These are phyloP conservation scores for Colletotrichum somersetense DNA, from an alignment of 2,329 filamentous ascomycete genomes.

Conservation along the genomic window DNA sequence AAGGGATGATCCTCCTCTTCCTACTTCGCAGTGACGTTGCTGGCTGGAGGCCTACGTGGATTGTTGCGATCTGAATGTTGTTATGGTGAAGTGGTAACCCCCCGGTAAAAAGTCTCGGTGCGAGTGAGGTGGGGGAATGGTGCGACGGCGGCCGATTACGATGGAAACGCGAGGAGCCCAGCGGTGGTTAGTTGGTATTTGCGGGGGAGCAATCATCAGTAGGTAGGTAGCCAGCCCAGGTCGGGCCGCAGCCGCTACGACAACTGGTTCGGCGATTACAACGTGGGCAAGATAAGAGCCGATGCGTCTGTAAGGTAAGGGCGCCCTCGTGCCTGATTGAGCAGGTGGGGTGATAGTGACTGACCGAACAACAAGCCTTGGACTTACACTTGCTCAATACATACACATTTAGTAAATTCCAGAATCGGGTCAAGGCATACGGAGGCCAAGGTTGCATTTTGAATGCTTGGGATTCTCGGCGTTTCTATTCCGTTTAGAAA, in stretches of 20 bases:
- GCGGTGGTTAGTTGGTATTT: conserved; percentile 31
- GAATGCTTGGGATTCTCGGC: neutral
- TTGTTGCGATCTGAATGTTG: neutral
- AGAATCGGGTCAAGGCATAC: too few species aligned
- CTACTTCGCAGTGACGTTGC: neutral
- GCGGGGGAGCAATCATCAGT: conserved; percentile 33
- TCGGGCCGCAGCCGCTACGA: conserved; percentile 5
- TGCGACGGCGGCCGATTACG: conserved; percentile 37
- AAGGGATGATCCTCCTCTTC: neutral
- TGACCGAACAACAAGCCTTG: neutral
- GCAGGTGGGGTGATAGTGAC: conserved; percentile 7
- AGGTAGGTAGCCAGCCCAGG: conserved; percentile 3
- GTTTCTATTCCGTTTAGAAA: neutral
- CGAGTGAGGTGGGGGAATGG: conserved; percentile 18
- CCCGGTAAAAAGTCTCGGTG: conserved; percentile 9
- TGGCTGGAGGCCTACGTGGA: neutral
- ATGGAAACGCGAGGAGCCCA: conserved; percentile 17
- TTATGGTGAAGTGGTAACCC: neutral
- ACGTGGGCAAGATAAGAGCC: conserved; percentile 9
- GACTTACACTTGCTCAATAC: neutral
- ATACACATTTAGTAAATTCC: neutral
- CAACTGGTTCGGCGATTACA: conserved; percentile 2
- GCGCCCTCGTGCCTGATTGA: conserved; percentile 7
- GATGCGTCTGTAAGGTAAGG: conserved; percentile 12
- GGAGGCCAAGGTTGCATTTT: neutral